These are phyloP conservation scores for Wickerhamiella occidentalis DNA, from an alignment of 805 yeast genomes.

Conservation along the genomic window DNA sequence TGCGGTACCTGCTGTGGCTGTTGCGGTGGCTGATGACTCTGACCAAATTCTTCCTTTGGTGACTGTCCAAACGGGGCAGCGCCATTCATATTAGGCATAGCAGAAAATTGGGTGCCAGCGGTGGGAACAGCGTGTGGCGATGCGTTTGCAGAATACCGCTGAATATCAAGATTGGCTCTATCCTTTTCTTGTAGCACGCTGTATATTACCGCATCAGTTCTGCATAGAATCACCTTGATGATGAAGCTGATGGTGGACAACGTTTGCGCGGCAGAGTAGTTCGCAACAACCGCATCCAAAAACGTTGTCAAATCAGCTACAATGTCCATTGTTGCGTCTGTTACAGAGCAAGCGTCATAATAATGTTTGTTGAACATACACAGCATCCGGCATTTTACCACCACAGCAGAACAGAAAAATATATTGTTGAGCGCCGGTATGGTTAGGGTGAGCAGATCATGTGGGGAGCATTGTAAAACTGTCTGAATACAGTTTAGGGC, in stretches of 20 bases:
- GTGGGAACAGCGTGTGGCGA: background rate
- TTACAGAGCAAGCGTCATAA: slow-evolving; percentile 21
- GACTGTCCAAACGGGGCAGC: background rate
- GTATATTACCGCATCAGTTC: slow-evolving; percentile 24
- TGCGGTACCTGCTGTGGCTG: background rate
- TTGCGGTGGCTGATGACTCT: background rate
- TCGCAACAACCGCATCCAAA: slow-evolving; percentile 18
- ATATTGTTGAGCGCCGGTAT: slow-evolving; percentile 23
- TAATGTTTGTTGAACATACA: slow-evolving; percentile 22
- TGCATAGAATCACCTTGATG: slow-evolving; percentile 25
- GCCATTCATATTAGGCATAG: background rate
- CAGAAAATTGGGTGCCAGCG: background rate
- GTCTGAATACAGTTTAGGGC: slow-evolving; percentile 20
- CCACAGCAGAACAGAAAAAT: slow-evolving; percentile 23
- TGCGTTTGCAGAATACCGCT: background rate
- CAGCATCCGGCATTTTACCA: slow-evolving; percentile 27
- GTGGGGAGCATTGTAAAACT: slow-evolving; percentile 24
- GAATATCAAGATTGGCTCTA: slow-evolving; percentile 11
- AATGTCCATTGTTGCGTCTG: slow-evolving; percentile 17
- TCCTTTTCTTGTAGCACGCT: slow-evolving; percentile 9
- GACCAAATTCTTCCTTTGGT: background rate
- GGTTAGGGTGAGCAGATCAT: slow-evolving; percentile 46
- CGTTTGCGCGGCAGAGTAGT: slow-evolving; percentile 24
- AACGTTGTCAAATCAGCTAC: slow-evolving; percentile 17
- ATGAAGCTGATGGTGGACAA: slow-evolving; percentile 24